These are phyloP conservation scores for Geotrichum candidum DNA, from an alignment of 1,139 yeast species.

Conservation along the genomic window DNA sequence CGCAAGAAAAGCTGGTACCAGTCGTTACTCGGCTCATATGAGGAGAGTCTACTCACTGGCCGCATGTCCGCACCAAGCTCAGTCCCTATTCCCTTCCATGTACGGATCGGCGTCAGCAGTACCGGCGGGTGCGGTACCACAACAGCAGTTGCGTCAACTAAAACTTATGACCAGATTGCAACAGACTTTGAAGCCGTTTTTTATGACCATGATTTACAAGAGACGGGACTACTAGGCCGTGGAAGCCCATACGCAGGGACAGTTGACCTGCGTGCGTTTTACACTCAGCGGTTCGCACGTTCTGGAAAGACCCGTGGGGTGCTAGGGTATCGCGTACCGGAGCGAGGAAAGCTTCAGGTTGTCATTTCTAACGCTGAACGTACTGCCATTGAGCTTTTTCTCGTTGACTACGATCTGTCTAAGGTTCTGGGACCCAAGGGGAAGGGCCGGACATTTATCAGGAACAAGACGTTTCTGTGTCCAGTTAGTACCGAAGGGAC, in stretches of 20 bases:
- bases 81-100: slow-evolving; percentile 30
- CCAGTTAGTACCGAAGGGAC: not conserved
- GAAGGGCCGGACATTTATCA: slow-evolving; percentile 30
- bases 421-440: slow-evolving; percentile 29
- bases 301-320: slow-evolving; percentile 21
- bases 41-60: slow-evolving; percentile 34
- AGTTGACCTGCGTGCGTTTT: slow-evolving; percentile 34
- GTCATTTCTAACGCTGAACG: slow-evolving; percentile 39
- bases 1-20: slow-evolving; percentile 13
- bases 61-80: slow-evolving; percentile 35
- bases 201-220: slow-evolving; percentile 30
- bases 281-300: slow-evolving; percentile 29
- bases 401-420: slow-evolving; percentile 39
- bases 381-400: slow-evolving; percentile 36
- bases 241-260: slow-evolving; percentile 41
- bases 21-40: slow-evolving; percentile 35
- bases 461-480: slow-evolving; percentile 32
- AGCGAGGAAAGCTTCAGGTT: slow-evolving; percentile 39
- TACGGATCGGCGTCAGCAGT: slow-evolving; percentile 32
- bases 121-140: slow-evolving; percentile 20
- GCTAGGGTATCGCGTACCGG: slow-evolving; percentile 40
- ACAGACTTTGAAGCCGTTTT: slow-evolving; percentile 36
- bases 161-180: slow-evolving; percentile 8
- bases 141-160: slow-evolving; percentile 30
- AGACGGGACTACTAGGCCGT: slow-evolving; percentile 23